A percentile compares a stretch with the other conserved stretches of the same genome.
Evolutionary conservation across 495 filamentous ascomycete species (phyloP).

Genomic region (Penicillium chermesinum): DNA sequence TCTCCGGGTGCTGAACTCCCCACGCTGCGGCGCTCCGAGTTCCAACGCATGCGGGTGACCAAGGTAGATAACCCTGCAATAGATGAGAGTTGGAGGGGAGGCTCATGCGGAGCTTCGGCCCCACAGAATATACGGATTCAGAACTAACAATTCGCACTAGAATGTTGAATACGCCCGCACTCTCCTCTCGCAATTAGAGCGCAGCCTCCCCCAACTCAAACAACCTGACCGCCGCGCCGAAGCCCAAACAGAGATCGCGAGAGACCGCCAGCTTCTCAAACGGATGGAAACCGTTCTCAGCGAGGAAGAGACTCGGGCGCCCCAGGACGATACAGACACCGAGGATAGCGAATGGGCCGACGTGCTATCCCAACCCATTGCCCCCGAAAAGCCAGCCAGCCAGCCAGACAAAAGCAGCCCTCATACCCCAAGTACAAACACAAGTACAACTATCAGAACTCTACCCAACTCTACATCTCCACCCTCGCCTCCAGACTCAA

Average conservation of each 20-base stretch:
- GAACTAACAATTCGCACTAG: constrained; percentile 42
- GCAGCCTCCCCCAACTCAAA: constrained; percentile 61
- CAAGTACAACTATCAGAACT: constrained; percentile 8
- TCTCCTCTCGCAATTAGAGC: constrained; percentile 72
- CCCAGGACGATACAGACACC: constrained; percentile 23
- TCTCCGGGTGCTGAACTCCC: constrained; percentile 57
- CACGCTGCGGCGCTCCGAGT: constrained; percentile 56
- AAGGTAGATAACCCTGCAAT: too few species aligned
- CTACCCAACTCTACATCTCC: constrained; percentile 8
- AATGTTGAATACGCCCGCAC: constrained; percentile 78
- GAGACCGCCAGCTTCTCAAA: constrained; percentile 60
- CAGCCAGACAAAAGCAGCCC: not conserved
- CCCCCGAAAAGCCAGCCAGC: not conserved
- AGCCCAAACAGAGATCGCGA: constrained; percentile 59
- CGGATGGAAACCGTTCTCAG: constrained; percentile 58
- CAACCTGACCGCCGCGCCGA: constrained; percentile 59
- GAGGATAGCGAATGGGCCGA: constrained; percentile 38
- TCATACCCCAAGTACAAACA: constrained; percentile 13
- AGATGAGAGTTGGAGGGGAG: too few species aligned
- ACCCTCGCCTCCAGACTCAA: constrained; percentile 4
- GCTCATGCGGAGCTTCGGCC: too few species aligned
- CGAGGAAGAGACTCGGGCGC: constrained; percentile 22
- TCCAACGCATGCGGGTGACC: constrained; percentile 61
- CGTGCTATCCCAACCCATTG: constrained; percentile 24
- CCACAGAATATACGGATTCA: too few species aligned